A percentile compares a stretch with the other conserved stretches of the same genome.
Evolutionary conservation across 2,329 filamentous ascomycete genomes (phyloP).

Genomic region (Zymoseptoria pseudotritici): DNA sequence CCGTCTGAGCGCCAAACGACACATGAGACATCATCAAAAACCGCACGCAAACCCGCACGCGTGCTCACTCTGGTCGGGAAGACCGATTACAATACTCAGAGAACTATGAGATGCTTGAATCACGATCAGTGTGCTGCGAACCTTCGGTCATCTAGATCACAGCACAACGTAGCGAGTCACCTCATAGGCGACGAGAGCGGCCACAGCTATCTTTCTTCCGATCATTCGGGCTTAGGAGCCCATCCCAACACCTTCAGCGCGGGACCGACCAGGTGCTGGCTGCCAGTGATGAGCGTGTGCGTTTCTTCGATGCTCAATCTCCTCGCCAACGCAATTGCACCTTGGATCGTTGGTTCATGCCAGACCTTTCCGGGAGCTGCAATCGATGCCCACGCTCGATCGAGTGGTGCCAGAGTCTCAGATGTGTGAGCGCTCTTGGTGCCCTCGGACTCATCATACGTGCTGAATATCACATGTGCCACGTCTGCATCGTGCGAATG

Average conservation of each 20-base stretch:
- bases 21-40: too few relatives aligned
- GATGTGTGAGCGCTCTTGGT: background rate
- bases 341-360: slow-evolving; percentile 12
- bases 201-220: background rate
- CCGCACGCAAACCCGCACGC: too few relatives aligned
- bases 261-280: slow-evolving; percentile 15
- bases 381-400: slow-evolving; percentile 3
- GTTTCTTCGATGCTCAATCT: background rate
- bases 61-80: too few relatives aligned
- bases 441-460: slow-evolving; percentile 14
- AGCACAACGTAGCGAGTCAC: background rate
- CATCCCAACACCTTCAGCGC: slow-evolving; percentile 8
- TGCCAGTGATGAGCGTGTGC: slow-evolving; percentile 13
- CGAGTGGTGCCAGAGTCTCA: slow-evolving; percentile 2
- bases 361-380: slow-evolving; percentile 2
- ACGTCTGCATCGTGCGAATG: slow-evolving; percentile 6
- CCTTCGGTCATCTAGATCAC: background rate
- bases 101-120: too few relatives aligned
- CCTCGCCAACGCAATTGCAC: slow-evolving; percentile 7
- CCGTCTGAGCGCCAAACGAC: too few relatives aligned
- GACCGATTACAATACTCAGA: too few relatives aligned
- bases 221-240: slow-evolving; percentile 1
- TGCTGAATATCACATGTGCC: slow-evolving; percentile 22
- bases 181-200: background rate
- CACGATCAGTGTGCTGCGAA: too few relatives aligned